Base-by-base conservation (phyloP, 2,329 filamentous ascomycete genomes). In the Colletotrichum chrysophilum region DNA sequence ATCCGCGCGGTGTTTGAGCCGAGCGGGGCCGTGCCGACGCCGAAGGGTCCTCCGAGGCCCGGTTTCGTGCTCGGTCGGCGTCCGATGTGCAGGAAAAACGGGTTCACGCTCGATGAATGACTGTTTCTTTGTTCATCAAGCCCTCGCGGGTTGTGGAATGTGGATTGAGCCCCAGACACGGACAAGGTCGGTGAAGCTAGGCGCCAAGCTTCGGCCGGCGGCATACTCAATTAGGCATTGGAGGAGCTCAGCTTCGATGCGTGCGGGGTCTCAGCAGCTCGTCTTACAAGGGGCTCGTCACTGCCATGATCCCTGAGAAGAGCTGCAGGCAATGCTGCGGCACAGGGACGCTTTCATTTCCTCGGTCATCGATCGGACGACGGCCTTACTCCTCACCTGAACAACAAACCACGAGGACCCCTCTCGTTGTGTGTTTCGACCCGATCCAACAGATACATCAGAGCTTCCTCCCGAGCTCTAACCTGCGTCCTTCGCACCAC, bases 201-300 rank as follows among this genome's bases (percentile, higher is more conserved):
- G 10, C 30, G 64, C 43, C 65, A 67, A 60, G 34, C 55, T n/a
- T 24, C 26, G 18, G n/a, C 10, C 18, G n/a, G 26, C 34, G 21
- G 30, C 32, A 43, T 36, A 60, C 36, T 48, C 58, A 24, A 70
- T 62, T 52, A 14, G 26, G 36, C 34, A 28, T 62, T 61, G 36
- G 36, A 34, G 58, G 18, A n/a, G 58, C 56, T 62, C 67, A 70
- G 56, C 58, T 61, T 58, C 67, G 34, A 61, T 32, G 67, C 56
- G 28, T 70, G 67, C 67, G 67, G 67, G 67, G 67, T 70, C 67
- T 61, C 67, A 70, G 56, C 58, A 61, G 67, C 34, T 48, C 55
- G 10, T n/a, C 52, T 48, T 61, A 48, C 66, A 70, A 60, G 67
- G 67, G 28, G 24, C 9, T 62, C 36, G 12, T 24, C n/a, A n/a